These are phyloP conservation scores for Plasmodium billcollinsi DNA, from an alignment of 169 alveolate species.

Conservation along the genomic window DNA sequence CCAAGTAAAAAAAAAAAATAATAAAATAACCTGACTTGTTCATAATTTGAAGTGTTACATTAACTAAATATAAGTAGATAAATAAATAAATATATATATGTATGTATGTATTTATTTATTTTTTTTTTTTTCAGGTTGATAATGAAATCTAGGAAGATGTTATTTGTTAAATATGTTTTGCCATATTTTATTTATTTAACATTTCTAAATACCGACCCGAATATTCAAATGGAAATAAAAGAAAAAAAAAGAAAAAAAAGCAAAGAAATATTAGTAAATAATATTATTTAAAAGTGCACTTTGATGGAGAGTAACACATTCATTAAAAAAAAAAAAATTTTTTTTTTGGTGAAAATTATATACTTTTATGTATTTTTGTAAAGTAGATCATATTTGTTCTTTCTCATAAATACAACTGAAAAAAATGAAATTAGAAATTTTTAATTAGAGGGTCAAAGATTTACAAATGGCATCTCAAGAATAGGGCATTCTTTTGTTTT, in stretches of 20 bases:
- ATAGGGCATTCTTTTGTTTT: too few relatives aligned
- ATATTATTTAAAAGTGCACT: too few relatives aligned
- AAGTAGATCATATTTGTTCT: too few relatives aligned
- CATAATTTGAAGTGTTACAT: not conserved
- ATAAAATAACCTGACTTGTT: not conserved
- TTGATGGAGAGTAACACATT: too few relatives aligned
- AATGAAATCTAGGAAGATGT: constrained; percentile 57
- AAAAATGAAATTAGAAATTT: too few relatives aligned
- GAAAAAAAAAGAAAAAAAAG: constrained; percentile 13
- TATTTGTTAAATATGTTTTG: constrained; percentile 64
- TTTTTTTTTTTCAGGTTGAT: constrained; percentile 38
- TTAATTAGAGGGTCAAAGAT: too few relatives aligned
- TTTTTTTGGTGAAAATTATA: too few relatives aligned
- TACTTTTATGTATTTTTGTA: too few relatives aligned
- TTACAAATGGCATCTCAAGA: too few relatives aligned
- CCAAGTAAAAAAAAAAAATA: constrained; percentile 13
- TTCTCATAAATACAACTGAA: too few relatives aligned
- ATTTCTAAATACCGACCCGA: constrained; percentile 59
- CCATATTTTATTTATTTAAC: constrained; percentile 76
- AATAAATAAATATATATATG: not conserved
- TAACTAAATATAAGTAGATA: not conserved
- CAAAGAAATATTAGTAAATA: too few relatives aligned
- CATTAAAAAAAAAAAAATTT: too few relatives aligned
- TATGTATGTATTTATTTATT: not conserved
- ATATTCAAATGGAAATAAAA: constrained; percentile 42